Conservation (phyloP, 805 yeast genomes). For the Sugiyamaella americana region DNA sequence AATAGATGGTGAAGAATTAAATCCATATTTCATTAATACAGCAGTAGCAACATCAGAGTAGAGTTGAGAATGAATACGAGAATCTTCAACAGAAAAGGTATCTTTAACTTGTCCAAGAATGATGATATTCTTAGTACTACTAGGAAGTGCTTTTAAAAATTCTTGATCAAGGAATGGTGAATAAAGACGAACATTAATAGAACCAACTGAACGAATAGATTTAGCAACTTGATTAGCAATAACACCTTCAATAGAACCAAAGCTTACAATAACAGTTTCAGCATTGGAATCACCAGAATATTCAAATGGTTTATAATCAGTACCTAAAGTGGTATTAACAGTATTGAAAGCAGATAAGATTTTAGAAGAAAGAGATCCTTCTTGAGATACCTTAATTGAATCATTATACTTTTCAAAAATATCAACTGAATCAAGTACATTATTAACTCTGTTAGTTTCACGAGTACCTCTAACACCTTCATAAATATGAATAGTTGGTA, state of each 20-base stretch:
- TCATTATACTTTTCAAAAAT: conserved; percentile 15
- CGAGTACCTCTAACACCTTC: conserved; percentile 69
- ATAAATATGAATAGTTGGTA: conserved; percentile 66
- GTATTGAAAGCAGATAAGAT: conserved; percentile 22
- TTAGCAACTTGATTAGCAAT: conserved; percentile 44
- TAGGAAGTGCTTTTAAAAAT: conserved; percentile 56
- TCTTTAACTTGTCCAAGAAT: conserved; percentile 57
- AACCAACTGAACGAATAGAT: conserved; percentile 47
- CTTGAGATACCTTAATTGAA: not conserved
- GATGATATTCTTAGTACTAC: conserved; percentile 50
- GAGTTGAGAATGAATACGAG: conserved; percentile 40
- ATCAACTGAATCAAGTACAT: conserved; percentile 34
- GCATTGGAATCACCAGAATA: conserved; percentile 60
- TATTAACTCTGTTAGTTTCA: conserved; percentile 35
- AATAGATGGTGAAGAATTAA: conserved; percentile 22
- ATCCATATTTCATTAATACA: conserved; percentile 39
- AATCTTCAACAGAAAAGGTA: conserved; percentile 26
- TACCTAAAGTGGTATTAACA: conserved; percentile 50
- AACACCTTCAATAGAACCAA: conserved; percentile 64
- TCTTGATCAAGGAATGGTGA: conserved; percentile 65
- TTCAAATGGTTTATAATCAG: conserved; percentile 56
- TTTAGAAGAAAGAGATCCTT: conserved; percentile 7
- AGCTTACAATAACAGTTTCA: conserved; percentile 71
- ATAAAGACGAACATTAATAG: conserved; percentile 68
- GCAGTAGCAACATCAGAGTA: conserved; percentile 71